phyloP scores from a whole-genome alignment of 2,329 filamentous ascomycete genomes.

The Ophiostoma ips region DNA sequence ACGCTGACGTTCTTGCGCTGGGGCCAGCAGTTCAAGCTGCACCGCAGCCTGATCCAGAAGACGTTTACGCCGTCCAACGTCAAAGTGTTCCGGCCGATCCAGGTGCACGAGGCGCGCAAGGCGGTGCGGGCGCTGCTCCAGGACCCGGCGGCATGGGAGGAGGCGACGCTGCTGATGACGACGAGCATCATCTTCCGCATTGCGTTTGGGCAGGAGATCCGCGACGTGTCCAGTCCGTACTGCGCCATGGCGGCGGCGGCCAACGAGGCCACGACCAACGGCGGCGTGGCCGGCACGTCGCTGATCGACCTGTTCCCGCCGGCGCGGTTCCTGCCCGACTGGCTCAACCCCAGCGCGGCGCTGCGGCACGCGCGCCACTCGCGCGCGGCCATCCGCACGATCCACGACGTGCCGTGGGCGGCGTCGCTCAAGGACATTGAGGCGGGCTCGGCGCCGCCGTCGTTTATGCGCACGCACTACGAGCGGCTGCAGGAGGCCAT shows the following conservation, averaged over 20 bases:
- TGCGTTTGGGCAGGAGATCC: constrained; percentile 28
- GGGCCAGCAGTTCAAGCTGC: constrained; percentile 27
- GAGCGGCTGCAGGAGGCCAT: constrained; percentile 18
- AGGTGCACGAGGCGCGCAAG: constrained; percentile 20
- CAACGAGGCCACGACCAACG: constrained; percentile 17
- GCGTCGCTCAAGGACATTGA: constrained; percentile 20
- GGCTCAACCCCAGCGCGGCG: constrained; percentile 7
- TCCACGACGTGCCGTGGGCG: constrained; percentile 30
- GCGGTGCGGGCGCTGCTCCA: constrained; percentile 20
- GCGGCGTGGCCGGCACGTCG: constrained; percentile 21
- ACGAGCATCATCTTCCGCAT: constrained; percentile 29
- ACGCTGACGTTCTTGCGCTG: constrained; percentile 29
- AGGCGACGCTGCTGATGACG: constrained; percentile 23
- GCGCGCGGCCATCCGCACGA: constrained; percentile 21
- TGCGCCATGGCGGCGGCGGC: constrained; percentile 22
- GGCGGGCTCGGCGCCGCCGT: constrained; percentile 19
- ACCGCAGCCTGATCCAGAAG: constrained; percentile 27
- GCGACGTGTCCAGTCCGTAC: constrained; percentile 24
- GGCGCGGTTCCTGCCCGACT: constrained; percentile 26
- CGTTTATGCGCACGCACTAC: constrained; percentile 20
- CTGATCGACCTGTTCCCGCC: constrained; percentile 35
- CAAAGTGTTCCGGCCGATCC: constrained; percentile 11
- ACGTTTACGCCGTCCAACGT: constrained; percentile 20
- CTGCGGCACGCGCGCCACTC: constrained; percentile 17
- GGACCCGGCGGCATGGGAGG: constrained; percentile 24